Conservation (phyloP, 805 yeast species). For the Candida railenensis region DNA sequence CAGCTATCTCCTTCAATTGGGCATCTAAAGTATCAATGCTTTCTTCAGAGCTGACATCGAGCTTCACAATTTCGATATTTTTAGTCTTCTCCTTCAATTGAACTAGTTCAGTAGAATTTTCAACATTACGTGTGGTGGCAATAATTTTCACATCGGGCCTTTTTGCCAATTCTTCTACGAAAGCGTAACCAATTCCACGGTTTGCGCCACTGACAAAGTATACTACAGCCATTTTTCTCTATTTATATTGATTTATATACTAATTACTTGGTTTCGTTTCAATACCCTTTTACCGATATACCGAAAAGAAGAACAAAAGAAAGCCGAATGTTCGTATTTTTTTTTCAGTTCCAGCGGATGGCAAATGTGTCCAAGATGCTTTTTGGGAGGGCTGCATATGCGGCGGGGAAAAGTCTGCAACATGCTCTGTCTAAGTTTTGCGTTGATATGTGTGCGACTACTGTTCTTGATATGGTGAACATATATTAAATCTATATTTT, state of each 20-base stretch:
- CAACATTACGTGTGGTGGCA: conserved; percentile 36
- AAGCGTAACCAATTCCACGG: conserved; percentile 38
- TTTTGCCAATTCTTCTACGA: conserved; percentile 23
- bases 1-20: conserved; percentile 11
- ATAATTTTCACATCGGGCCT: conserved; percentile 31
- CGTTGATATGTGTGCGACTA: no score
- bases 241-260: background rate
- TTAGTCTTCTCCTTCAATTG: conserved; percentile 10
- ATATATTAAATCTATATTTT: no score
- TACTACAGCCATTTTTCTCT: background rate
- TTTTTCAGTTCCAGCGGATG: no score
- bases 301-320: no score
- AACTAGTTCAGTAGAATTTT: conserved; percentile 17
- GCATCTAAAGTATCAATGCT: conserved; percentile 15
- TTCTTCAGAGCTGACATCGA: conserved; percentile 16
- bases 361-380: no score
- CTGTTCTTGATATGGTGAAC: no score
- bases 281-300: no score
- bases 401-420: no score
- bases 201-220: conserved; percentile 35
- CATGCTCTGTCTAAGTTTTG: no score
- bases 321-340: no score
- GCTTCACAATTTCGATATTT: conserved; percentile 17
- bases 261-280: no score
- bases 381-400: no score